Conservation (phyloP, 2,329 filamentous ascomycete genomes). For the Paracoccidioides lutzii region DNA sequence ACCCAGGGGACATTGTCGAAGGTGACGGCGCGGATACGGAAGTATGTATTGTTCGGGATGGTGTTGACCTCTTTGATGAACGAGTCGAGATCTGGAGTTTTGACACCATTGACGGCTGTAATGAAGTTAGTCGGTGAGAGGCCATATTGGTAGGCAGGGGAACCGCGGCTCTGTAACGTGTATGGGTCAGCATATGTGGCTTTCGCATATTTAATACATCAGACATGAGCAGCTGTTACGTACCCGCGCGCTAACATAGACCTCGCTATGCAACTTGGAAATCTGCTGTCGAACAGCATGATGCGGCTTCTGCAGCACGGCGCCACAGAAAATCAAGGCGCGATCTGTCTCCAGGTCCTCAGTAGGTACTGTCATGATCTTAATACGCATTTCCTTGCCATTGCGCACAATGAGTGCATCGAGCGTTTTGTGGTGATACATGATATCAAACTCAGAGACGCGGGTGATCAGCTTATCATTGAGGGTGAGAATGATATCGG, state of each 20-base stretch:
- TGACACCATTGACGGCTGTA: constrained; percentile 81
- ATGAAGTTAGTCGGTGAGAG: constrained; percentile 96
- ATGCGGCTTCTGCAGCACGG: constrained; percentile 82
- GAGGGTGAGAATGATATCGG: constrained; percentile 81
- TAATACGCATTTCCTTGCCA: constrained; percentile 62
- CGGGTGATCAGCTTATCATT: constrained; percentile 88
- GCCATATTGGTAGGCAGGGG: constrained; percentile 77
- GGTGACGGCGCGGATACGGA: constrained; percentile 91
- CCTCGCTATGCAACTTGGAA: constrained; percentile 86
- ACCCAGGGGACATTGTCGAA: constrained; percentile 99
- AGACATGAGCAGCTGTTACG: constrained; percentile 6
- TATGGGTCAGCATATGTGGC: background rate
- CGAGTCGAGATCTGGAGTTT: constrained; percentile 66
- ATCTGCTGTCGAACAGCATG: constrained; percentile 97
- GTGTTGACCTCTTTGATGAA: constrained; percentile 72
- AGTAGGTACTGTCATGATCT: constrained; percentile 73
- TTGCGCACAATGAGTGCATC: constrained; percentile 79
- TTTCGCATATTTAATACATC: background rate
- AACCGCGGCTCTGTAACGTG: constrained; percentile 51
- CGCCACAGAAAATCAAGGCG: constrained; percentile 88
- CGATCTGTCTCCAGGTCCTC: constrained; percentile 86
- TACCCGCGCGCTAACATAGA: constrained; percentile 78
- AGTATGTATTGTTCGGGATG: constrained; percentile 96
- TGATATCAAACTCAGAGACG: constrained; percentile 84
- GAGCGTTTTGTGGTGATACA: constrained; percentile 79